phyloP scores from a whole-genome alignment of 768 basidiomycete species.

The Suillus decipiens region DNA sequence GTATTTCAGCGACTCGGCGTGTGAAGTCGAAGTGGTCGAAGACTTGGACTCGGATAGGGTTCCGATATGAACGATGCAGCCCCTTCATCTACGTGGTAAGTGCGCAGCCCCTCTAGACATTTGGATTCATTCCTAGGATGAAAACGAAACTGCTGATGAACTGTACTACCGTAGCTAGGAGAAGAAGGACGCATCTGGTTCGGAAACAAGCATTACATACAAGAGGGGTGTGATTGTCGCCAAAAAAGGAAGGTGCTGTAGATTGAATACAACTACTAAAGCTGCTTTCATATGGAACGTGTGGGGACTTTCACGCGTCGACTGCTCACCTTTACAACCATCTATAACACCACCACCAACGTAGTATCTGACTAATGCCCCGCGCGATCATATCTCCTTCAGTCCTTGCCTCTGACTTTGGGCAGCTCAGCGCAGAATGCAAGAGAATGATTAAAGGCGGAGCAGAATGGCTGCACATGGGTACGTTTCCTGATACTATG shows the following conservation, averaged over 20 bases:
- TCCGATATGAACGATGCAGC: neutral
- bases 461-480: conserved; percentile 99
- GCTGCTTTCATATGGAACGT: conserved; percentile 12
- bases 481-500: conserved; percentile 38
- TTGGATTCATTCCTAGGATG: neutral
- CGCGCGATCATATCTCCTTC: conserved; percentile 95
- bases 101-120: neutral
- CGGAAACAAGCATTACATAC: neutral
- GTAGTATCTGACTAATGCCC: conserved; percentile 53
- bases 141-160: neutral
- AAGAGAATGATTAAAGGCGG: conserved; percentile 94
- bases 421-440: conserved; percentile 93
- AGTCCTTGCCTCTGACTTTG: conserved; percentile 96
- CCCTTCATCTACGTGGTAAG: neutral
- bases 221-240: conserved; percentile 6
- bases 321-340: neutral
- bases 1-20: neutral
- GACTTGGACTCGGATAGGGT: neutral
- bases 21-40: conserved; percentile 2
- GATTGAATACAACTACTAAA: conserved; percentile 14
- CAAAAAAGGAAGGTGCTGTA: conserved; percentile 30
- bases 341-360: conserved; percentile 10
- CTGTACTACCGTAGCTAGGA: neutral
- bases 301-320: conserved; percentile 5
- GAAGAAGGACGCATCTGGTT: too few species aligned